phyloP scores from a whole-genome alignment of 148 eudicot genomes.

The Arbutus unedo region DNA sequence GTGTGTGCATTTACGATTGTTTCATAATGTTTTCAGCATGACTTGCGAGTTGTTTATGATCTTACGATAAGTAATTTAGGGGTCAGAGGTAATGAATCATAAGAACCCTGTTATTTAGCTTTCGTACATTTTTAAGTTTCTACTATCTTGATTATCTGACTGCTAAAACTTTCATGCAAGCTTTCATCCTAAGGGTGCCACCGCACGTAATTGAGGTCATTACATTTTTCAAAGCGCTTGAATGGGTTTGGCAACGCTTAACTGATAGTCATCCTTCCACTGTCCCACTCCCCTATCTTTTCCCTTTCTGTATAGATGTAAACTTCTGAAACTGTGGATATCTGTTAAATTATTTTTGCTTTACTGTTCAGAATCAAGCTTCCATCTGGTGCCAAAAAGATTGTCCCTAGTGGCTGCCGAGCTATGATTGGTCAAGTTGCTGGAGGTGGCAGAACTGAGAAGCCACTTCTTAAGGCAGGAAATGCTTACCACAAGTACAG shows the following conservation, averaged over 20 bases:
- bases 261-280: neutral
- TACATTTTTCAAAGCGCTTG: neutral
- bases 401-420: conserved; percentile 23
- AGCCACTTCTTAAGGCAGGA: conserved; percentile 20
- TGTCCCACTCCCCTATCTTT: neutral
- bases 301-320: neutral
- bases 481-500: conserved; percentile 25
- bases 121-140: neutral
- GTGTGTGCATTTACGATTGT: neutral
- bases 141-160: neutral
- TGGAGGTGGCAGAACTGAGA: conserved; percentile 25
- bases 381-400: conserved; percentile 22
- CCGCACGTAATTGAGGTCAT: neutral
- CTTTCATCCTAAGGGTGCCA: neutral
- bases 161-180: neutral
- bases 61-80: neutral
- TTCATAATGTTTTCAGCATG: neutral
- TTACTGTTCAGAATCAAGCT: conserved; percentile 4
- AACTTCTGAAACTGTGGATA: neutral
- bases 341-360: neutral
- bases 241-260: neutral
- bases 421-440: conserved; percentile 29
- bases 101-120: neutral
- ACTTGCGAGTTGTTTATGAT: neutral
- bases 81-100: neutral